Base-by-base conservation (phyloP, 192 early-diverging fungal genomes). In the Coemansia sp. region DNA sequence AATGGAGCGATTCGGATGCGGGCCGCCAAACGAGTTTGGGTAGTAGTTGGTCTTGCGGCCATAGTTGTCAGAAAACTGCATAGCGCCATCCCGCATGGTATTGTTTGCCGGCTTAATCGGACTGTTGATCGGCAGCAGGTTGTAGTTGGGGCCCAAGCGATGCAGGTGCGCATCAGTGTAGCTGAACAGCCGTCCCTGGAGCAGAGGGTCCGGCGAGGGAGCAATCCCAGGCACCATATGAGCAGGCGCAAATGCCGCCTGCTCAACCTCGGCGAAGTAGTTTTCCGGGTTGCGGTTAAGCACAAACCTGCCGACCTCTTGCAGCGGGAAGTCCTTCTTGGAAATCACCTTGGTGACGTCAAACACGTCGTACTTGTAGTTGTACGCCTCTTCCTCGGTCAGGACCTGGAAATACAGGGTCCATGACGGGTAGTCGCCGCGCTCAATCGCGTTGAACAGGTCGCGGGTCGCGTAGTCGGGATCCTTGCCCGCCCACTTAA, bases 181-280 rank as follows among this genome's bases (percentile, higher is more conserved):
- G 31, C 83, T 84, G 67, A 87, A 87, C 57, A 88, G 73, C 51
- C 88, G 85, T 33, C 86, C 85, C 59, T 88, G 86, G 55, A 88
- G 76, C 77, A 90, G 81, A 45, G 80, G 81, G 68, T 88, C 88
- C 20, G 80, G 68, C 38, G 81, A 76, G 39, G 83, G 75, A 19
- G 84, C 85, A 40, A 90, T 86, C 48, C 88, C 88, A 2, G 86
- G 84, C 31, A 87, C 79, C 62, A 86, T 63, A 60, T 84, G 77
- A 21, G 85, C 84, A 12, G 85, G 85, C 63, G 83, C 79, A 61
- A 90, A 87, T 11, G 85, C 86, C 0, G 79, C 82, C 59, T 89
- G 87, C 78, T 89, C 87, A 53, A 76, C 81, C 70, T 90, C 83
- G 54, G 84, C 81, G 81, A 87, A 87, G 82, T 86, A 88, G 70